Evolutionary conservation across 75 land plant genomes (phyloP).

Genomic region (Cunninghamia lanceolata): DNA sequence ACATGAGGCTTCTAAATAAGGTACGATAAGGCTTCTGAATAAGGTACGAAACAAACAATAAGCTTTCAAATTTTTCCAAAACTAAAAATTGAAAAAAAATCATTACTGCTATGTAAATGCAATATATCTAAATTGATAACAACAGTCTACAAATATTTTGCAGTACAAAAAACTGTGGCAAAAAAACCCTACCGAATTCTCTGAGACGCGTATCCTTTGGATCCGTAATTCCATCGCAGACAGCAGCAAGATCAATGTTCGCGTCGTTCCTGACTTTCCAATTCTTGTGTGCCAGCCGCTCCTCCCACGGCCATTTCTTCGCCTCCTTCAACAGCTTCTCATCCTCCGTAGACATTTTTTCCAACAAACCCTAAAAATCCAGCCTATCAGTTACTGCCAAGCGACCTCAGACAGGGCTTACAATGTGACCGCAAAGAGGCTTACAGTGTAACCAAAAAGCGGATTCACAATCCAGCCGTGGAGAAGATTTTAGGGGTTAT

Average conservation of each 20-base stretch:
- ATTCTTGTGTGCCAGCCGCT: conserved; percentile 91
- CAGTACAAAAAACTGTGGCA: neutral
- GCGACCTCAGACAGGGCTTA: neutral
- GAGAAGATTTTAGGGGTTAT: neutral
- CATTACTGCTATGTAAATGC: neutral
- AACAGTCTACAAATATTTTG: neutral
- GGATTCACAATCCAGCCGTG: no score
- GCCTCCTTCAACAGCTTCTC: conserved; percentile 99
- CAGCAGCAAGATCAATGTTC: conserved; percentile 84
- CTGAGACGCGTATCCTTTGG: conserved; percentile 93
- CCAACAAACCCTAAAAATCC: neutral
- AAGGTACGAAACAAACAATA: neutral
- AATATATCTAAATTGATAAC: neutral
- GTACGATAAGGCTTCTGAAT: neutral
- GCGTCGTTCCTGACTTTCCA: conserved; percentile 98
- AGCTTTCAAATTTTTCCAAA: neutral
- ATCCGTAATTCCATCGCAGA: conserved; percentile 85
- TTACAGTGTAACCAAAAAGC: neutral
- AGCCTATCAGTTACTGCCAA: neutral
- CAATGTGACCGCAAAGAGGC: no score
- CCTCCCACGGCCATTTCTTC: conserved; percentile 98
- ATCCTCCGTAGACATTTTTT: conserved; percentile 68
- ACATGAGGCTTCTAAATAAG: neutral
- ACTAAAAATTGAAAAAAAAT: neutral
- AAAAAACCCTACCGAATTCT: conserved; percentile 63